Base-by-base conservation (phyloP, 257 asterid genomes). In the Nicotiana obtusifolia region DNA sequence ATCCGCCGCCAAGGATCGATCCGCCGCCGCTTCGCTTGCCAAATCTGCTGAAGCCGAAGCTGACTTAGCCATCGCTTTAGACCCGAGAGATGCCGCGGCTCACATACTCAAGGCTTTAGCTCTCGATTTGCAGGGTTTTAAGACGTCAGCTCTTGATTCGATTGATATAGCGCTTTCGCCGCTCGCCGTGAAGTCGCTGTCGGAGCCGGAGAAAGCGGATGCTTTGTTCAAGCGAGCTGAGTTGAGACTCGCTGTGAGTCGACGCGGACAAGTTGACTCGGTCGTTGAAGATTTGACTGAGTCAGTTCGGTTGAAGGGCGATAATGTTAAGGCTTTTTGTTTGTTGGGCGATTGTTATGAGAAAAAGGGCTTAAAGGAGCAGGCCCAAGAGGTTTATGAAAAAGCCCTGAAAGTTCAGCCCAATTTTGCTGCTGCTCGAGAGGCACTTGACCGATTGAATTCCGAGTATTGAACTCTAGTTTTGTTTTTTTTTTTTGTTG, bases 201-300 rank as follows among this genome's bases (percentile, higher is more conserved):
- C 85, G 80, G 91, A 66, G 47, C 83, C 30, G 7, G 98, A 93
- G 91, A 88, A 85, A 65, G 89, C 88, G 19, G 95, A 92, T 8
- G 94, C 96, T 24, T 83, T 92, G 85, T 87, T 76, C 78, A 93
- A 92, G 88, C 71, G 97, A 65, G 98, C 96, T 5, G 93, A 86
- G 91, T 76, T 91, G 89, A 89, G 84, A 85, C 60, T 76, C 54
- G 85, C 82, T 65, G 64, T 80, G 80, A 87, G 83, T 67, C 86
- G 83, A 73, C 87, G 53, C 67, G 89, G 84, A 9, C 77, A 14
- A 41, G 80, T 86, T 65, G 94, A 89, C 76, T 84, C 87, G 62
- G 92, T 84, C 69, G 64, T 88, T 67, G 90, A 57, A 24, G 98
- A 93, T 73, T 85, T 92, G 93, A 68, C 85, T 60, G 90, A 89